Conservation (phyloP, 768 basidiomycete species). For the Serendipita vermifera region DNA sequence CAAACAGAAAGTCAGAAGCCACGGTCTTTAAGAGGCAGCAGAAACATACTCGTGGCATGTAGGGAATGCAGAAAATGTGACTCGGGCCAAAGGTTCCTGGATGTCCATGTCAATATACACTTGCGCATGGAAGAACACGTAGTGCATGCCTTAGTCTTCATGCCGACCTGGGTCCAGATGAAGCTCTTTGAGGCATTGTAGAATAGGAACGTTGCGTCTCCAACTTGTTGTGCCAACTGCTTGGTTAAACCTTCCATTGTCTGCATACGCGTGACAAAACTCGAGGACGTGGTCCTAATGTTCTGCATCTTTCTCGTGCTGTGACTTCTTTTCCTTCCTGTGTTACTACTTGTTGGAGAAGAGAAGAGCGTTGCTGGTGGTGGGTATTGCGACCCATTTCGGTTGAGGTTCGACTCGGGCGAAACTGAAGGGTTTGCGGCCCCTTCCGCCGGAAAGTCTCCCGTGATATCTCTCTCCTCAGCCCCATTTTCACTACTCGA, state of each 20-base stretch:
- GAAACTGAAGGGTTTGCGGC: slow-evolving; percentile 16
- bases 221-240: slow-evolving; percentile 60
- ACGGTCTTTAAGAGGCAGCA: too few relatives aligned
- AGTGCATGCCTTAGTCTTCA: slow-evolving; percentile 58
- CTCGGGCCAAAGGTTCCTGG: slow-evolving; percentile 75
- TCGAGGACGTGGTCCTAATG: slow-evolving; percentile 79
- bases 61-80: slow-evolving; percentile 75
- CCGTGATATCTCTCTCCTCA: slow-evolving; percentile 36
- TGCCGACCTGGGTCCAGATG: slow-evolving; percentile 77
- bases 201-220: slow-evolving; percentile 77
- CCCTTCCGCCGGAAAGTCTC: background rate
- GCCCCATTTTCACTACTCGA: slow-evolving; percentile 73
- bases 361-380: slow-evolving; percentile 50
- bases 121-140: background rate
- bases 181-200: slow-evolving; percentile 79
- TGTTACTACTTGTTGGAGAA: slow-evolving; percentile 28
- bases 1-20: too few relatives aligned
- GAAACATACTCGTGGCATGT: slow-evolving; percentile 95
- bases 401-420: slow-evolving; percentile 19
- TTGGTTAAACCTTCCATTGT: slow-evolving; percentile 63
- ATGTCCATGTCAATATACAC: background rate
- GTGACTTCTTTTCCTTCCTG: slow-evolving; percentile 47
- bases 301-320: slow-evolving; percentile 74
- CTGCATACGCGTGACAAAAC: slow-evolving; percentile 81
- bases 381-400: slow-evolving; percentile 26